Evolutionary conservation across 2,329 filamentous ascomycete species (phyloP).

Genomic region (Aspergillus tubingensis): DNA sequence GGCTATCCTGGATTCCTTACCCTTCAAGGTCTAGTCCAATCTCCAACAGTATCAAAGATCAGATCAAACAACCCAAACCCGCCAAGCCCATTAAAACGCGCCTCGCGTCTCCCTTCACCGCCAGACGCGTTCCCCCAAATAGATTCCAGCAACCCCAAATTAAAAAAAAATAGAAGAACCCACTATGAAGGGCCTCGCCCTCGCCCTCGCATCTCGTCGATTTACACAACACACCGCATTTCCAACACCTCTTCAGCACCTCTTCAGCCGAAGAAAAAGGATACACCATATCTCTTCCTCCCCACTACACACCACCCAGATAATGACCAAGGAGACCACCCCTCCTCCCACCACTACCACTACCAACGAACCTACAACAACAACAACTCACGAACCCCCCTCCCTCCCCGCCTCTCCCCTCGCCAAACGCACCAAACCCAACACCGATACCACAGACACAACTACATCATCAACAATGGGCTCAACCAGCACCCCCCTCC

Average conservation of each 20-base stretch:
- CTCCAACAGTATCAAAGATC: not conserved
- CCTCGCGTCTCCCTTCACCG: constrained; percentile 24
- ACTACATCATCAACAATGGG: constrained; percentile 33
- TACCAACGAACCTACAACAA: constrained; percentile 21
- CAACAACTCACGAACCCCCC: constrained; percentile 49
- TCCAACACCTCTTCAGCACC: not conserved
- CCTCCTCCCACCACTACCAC: constrained; percentile 34
- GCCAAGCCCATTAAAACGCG: constrained; percentile 20
- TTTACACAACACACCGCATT: constrained; percentile 5
- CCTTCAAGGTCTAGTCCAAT: not conserved
- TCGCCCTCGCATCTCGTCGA: constrained; percentile 3
- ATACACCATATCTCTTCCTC: not conserved
- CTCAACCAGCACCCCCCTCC: constrained; percentile 40
- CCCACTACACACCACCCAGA: constrained; percentile 16
- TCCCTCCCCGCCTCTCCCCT: constrained; percentile 71
- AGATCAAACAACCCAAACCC: constrained; percentile 16
- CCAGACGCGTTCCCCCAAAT: constrained; percentile 21
- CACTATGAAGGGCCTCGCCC: constrained; percentile 7
- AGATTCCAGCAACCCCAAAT: not conserved
- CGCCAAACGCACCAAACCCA: constrained; percentile 75
- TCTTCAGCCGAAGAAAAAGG: constrained; percentile 22
- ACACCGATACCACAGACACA: constrained; percentile 33
- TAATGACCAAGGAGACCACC: constrained; percentile 48
- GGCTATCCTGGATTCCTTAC: not conserved
- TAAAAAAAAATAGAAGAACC: not conserved